These are phyloP conservation scores for Aspergillus tubingensis DNA, from an alignment of 2,329 filamentous ascomycete genomes.

Conservation along the genomic window DNA sequence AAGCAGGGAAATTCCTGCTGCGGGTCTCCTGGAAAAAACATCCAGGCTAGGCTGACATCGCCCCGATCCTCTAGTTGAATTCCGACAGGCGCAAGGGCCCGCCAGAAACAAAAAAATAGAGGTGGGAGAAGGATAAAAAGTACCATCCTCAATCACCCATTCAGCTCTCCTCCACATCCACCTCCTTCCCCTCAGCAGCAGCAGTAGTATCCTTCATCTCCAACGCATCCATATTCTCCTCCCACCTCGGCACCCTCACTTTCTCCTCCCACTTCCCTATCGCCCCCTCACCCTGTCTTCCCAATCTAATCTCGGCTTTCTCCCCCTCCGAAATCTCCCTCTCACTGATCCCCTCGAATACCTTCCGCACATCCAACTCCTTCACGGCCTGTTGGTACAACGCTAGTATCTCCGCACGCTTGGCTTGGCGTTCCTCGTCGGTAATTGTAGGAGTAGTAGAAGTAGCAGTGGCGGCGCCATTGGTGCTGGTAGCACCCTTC, in stretches of 20 bases:
- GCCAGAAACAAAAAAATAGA: too few species aligned
- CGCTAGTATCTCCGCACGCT: slow-evolving; percentile 35
- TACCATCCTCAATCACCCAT: background rate
- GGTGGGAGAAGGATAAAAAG: background rate
- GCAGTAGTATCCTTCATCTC: slow-evolving; percentile 34
- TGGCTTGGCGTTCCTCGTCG: slow-evolving; percentile 37
- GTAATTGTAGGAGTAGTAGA: background rate
- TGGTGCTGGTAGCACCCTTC: slow-evolving; percentile 7
- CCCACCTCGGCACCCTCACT: slow-evolving; percentile 38
- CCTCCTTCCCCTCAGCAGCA: background rate
- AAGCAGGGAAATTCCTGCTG: background rate
- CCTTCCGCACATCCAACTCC: slow-evolving; percentile 61
- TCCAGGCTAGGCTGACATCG: background rate
- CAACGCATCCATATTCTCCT: slow-evolving; percentile 41
- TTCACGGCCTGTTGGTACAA: slow-evolving; percentile 51
- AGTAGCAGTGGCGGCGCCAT: background rate
- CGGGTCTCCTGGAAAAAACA: too few species aligned
- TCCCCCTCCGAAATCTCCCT: slow-evolving; percentile 16
- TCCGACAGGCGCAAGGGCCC: background rate
- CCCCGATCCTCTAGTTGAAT: background rate
- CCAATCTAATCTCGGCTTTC: slow-evolving; percentile 32
- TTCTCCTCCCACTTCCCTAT: slow-evolving; percentile 35
- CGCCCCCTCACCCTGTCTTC: slow-evolving; percentile 32
- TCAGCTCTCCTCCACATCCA: background rate
- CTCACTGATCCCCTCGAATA: slow-evolving; percentile 56